These are phyloP conservation scores for Neodidymelliopsis sp. DNA, from an alignment of 2,329 filamentous ascomycete genomes.

Conservation along the genomic window DNA sequence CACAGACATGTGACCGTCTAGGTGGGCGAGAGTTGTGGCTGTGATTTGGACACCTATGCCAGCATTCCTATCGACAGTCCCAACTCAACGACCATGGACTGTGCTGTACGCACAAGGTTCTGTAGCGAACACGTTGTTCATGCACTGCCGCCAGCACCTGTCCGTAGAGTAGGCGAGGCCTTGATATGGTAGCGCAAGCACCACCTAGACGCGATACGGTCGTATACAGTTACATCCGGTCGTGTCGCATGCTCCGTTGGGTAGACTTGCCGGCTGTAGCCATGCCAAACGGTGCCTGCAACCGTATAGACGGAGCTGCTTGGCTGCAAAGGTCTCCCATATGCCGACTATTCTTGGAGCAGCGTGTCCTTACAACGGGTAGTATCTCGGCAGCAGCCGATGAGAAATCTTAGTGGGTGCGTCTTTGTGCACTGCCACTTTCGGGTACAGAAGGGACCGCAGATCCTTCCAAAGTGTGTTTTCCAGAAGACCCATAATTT, in stretches of 20 bases:
- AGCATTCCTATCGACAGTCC: conserved; percentile 2
- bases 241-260: conserved; percentile 17
- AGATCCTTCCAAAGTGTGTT: conserved; percentile 23
- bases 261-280: conserved; percentile 7
- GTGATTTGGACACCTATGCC: conserved; percentile 5
- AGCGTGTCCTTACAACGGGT: conserved; percentile 8
- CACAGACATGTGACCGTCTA: conserved; percentile 28
- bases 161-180: conserved; percentile 14
- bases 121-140: conserved; percentile 7
- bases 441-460: conserved; percentile 16
- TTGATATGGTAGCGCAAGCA: conserved; percentile 8
- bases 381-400: conserved; percentile 35
- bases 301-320: too few relatives aligned
- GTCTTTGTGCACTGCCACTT: conserved; percentile 19
- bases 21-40: conserved; percentile 31
- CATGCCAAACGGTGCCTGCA: too few relatives aligned
- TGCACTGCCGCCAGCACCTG: not conserved
- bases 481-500: conserved; percentile 23
- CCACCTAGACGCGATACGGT: conserved; percentile 10
- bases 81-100: conserved; percentile 2
- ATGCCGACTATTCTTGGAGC: conserved; percentile 29
- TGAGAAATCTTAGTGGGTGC: conserved; percentile 24
- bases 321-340: conserved; percentile 11
- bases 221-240: conserved; percentile 12
- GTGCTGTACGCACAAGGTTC: not conserved